Conservation (phyloP, 306 rosid genomes). For the Medicago arabica region DNA sequence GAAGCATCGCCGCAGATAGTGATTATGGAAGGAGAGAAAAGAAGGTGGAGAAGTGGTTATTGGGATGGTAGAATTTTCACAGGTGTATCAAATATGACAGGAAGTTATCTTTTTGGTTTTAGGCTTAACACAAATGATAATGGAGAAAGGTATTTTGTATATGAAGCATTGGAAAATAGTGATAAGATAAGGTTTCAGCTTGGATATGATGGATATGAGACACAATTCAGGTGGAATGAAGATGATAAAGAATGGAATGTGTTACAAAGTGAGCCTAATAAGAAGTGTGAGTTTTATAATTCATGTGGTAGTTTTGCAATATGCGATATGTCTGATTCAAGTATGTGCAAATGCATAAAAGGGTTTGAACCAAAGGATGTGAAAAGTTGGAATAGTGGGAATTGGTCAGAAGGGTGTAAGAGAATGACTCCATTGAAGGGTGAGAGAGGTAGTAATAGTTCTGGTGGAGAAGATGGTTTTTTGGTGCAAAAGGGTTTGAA, state of each 20-base stretch:
- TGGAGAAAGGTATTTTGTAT: constrained; percentile 46
- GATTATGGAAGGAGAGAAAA: constrained; percentile 57
- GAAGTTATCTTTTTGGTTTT: constrained; percentile 57
- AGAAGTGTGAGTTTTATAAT: constrained; percentile 69
- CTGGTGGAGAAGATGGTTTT: constrained; percentile 68
- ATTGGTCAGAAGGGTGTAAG: constrained; percentile 68
- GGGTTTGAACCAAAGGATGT: constrained; percentile 57
- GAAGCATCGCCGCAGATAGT: constrained; percentile 65
- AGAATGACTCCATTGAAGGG: constrained; percentile 58
- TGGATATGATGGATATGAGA: constrained; percentile 64
- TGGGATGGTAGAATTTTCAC: constrained; percentile 66
- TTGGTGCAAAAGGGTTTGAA: constrained; percentile 37
- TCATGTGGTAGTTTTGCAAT: constrained; percentile 70
- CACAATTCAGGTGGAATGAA: constrained; percentile 52
- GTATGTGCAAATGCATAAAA: constrained; percentile 59
- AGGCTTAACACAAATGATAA: constrained; percentile 34
- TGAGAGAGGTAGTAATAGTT: constrained; percentile 37
- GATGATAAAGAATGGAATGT: constrained; percentile 48
- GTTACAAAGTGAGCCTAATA: constrained; percentile 50
- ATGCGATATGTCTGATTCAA: constrained; percentile 43
- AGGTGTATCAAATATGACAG: constrained; percentile 58
- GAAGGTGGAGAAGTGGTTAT: constrained; percentile 87
- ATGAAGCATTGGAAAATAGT: constrained; percentile 13
- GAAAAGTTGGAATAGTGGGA: constrained; percentile 52
- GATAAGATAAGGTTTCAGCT: constrained; percentile 62